Conservation (phyloP, 2,329 filamentous ascomycete species). For the Cercospora sp. region DNA sequence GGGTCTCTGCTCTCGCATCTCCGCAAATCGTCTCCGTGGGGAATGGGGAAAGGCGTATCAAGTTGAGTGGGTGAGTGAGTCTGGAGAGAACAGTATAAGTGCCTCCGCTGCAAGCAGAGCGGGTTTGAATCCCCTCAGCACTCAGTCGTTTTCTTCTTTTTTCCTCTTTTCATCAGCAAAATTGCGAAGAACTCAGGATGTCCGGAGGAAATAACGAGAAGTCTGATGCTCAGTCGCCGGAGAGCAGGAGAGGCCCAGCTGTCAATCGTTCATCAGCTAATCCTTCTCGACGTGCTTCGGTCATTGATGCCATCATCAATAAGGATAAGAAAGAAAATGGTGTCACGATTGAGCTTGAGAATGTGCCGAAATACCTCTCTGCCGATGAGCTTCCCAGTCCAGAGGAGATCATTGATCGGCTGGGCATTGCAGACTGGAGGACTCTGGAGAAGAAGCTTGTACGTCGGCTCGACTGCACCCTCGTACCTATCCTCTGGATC, state of each 20-base stretch:
- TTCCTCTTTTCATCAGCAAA: neutral
- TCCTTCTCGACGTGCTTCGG: neutral
- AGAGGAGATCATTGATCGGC: neutral
- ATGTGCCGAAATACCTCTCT: neutral
- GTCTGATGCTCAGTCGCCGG: neutral
- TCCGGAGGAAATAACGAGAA: neutral
- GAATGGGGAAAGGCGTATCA: neutral
- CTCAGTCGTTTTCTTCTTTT: neutral
- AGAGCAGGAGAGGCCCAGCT: neutral
- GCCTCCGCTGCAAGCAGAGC: neutral
- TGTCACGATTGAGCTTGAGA: neutral
- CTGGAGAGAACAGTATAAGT: neutral
- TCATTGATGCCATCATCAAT: neutral
- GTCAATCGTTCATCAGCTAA: neutral
- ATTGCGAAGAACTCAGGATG: neutral
- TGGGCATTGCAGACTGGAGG: neutral
- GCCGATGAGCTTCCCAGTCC: neutral
- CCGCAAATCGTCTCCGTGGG: neutral
- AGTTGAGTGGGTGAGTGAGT: neutral
- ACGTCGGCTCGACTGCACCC: conserved; percentile 67
- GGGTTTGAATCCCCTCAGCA: neutral
- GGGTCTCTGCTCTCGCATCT: neutral
- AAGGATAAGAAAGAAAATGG: neutral
- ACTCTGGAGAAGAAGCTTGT: conserved; percentile 46
- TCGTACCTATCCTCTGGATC: conserved; percentile 68